A percentile compares a stretch with the other conserved stretches of the same genome.
These are phyloP conservation scores for Leucosporidium creatinivorum DNA, from an alignment of 768 basidiomycete genomes.

Conservation along the genomic window DNA sequence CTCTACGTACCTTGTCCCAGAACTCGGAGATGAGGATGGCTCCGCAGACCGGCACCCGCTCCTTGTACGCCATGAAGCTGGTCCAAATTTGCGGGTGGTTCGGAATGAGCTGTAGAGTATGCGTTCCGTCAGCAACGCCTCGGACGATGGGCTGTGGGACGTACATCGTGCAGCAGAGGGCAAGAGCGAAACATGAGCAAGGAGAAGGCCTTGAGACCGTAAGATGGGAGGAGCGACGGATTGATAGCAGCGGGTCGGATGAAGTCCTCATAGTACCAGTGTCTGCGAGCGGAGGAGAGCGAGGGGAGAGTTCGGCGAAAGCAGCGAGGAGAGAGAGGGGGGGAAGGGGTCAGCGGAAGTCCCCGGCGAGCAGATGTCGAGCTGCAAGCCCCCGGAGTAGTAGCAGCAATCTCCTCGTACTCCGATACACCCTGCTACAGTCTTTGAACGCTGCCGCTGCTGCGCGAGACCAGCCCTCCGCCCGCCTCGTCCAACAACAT, in stretches of 20 bases:
- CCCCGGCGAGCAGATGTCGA: too few relatives aligned
- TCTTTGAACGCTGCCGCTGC: too few relatives aligned
- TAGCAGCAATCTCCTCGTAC: too few relatives aligned
- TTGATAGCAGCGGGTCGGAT: constrained; percentile 62
- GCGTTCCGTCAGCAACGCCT: neutral
- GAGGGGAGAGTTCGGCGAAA: too few relatives aligned
- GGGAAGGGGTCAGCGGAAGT: neutral
- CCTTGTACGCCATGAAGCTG: constrained; percentile 90
- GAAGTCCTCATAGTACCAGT: constrained; percentile 99
- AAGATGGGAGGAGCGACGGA: constrained; percentile 75
- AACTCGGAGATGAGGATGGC: constrained; percentile 88
- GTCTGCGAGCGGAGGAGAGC: constrained; percentile 49
- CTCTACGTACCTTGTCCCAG: constrained; percentile 73
- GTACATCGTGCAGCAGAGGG: constrained; percentile 26
- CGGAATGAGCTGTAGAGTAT: constrained; percentile 13
- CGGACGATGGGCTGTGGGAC: neutral
- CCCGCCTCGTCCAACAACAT: too few relatives aligned
- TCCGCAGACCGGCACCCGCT: constrained; percentile 91
- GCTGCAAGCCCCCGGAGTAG: too few relatives aligned
- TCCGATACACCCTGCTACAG: too few relatives aligned
- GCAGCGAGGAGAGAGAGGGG: too few relatives aligned
- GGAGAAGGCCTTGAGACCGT: constrained; percentile 86
- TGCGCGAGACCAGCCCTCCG: too few relatives aligned
- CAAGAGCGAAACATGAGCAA: constrained; percentile 39
- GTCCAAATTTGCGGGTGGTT: constrained; percentile 33